Percentiles rank a stretch among this genome's conserved stretches.
Conservation (phyloP, 345 rosid genomes). For the Lepidium sativum region DNA sequence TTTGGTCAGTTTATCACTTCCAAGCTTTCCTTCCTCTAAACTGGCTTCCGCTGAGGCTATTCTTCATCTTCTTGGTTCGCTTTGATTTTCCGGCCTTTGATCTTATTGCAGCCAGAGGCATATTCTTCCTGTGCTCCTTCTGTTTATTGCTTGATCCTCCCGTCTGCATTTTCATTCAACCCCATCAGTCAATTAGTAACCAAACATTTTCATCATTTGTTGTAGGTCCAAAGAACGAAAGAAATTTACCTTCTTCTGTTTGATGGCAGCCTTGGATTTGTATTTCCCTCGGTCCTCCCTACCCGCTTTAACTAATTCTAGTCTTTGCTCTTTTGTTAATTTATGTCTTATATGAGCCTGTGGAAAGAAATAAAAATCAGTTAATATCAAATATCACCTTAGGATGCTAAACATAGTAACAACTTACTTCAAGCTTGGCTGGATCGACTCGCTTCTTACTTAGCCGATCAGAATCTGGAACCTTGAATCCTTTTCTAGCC, state of each 20-base stretch:
- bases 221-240: background rate
- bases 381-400: background rate
- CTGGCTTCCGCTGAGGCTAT: conserved; percentile 45
- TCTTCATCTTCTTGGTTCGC: conserved; percentile 43
- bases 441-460: conserved; percentile 81
- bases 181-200: background rate
- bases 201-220: background rate
- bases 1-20: conserved; percentile 36
- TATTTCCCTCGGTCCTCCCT: conserved; percentile 79
- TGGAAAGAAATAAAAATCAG: background rate
- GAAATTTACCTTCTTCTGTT: conserved; percentile 65
- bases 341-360: conserved; percentile 81
- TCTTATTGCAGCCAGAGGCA: conserved; percentile 81
- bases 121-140: conserved; percentile 76
- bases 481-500: conserved; percentile 72
- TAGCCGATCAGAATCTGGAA: conserved; percentile 67
- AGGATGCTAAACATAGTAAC: background rate
- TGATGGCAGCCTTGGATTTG: conserved; percentile 58
- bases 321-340: conserved; percentile 71
- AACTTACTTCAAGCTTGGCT: conserved; percentile 74
- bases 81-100: conserved; percentile 47
- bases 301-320: conserved; percentile 75
- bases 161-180: conserved; percentile 34
- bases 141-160: conserved; percentile 81
- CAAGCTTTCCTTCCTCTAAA: conserved; percentile 87